Evolutionary conservation across 2,329 filamentous ascomycete genomes (phyloP).

Genomic region (Colletotrichum trifolii): DNA sequence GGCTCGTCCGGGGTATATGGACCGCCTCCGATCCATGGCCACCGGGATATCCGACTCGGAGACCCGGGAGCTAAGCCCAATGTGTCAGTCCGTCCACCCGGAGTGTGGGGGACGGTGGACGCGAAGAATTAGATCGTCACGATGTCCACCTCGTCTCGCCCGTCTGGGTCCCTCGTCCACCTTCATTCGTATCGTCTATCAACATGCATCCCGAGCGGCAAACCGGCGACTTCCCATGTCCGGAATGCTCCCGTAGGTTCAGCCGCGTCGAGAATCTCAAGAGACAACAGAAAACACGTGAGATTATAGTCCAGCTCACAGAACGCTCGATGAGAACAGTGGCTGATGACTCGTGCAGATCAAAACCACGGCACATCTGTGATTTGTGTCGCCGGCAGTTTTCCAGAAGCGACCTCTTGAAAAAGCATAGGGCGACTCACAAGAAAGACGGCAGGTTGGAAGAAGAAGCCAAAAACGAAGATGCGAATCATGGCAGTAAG

Average conservation of each 20-base stretch:
- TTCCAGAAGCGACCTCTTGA: conserved; percentile 16
- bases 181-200: too few species aligned
- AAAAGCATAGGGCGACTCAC: conserved; percentile 17
- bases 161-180: too few species aligned
- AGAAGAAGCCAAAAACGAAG: neutral
- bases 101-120: too few species aligned
- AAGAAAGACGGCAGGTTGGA: neutral
- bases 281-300: conserved; percentile 27
- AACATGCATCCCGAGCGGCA: neutral
- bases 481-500: neutral
- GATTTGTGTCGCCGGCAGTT: conserved; percentile 10
- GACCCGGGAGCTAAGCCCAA: too few species aligned
- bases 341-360: conserved; percentile 11
- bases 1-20: too few species aligned
- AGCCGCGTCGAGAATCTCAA: conserved; percentile 24
- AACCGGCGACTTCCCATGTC: conserved; percentile 6
- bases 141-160: too few species aligned
- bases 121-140: too few species aligned
- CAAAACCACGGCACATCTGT: conserved; percentile 12
- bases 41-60: too few species aligned
- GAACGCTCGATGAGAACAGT: neutral
- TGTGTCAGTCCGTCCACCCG: too few species aligned
- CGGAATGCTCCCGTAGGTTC: conserved; percentile 4
- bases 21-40: too few species aligned
- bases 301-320: neutral